A percentile compares a stretch with the other conserved stretches of the same genome.
Conservation (phyloP, 495 filamentous ascomycete species). For the Thozetella sp. region DNA sequence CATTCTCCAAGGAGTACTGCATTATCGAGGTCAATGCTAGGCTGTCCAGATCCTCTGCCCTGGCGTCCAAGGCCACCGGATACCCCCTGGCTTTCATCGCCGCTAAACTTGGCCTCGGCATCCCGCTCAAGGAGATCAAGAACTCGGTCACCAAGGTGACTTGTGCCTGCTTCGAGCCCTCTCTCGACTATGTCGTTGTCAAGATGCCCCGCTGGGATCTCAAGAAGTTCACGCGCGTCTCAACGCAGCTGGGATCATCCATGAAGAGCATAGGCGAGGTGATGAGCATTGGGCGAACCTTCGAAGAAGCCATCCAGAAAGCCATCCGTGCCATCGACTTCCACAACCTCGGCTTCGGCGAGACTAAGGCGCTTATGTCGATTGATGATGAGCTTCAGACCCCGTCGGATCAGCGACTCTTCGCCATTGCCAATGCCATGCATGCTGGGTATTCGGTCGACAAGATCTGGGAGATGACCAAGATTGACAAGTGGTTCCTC, state of each 20-base stretch:
- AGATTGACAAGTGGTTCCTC: constrained; percentile 98
- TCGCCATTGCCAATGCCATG: constrained; percentile 98
- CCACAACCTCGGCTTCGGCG: constrained; percentile 93
- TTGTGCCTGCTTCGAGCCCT: constrained; percentile 98
- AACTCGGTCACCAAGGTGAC: constrained; percentile 97
- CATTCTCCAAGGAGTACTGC: constrained; percentile 95
- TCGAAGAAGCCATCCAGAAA: constrained; percentile 98
- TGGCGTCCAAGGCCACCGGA: constrained; percentile 96
- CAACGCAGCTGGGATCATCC: constrained; percentile 90
- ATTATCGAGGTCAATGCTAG: constrained; percentile 99
- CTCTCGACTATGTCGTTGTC: constrained; percentile 96
- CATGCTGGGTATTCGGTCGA: constrained; percentile 88
- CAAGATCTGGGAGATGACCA: constrained; percentile 96
- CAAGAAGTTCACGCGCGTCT: constrained; percentile 97
- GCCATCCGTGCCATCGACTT: constrained; percentile 94
- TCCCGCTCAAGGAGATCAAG: constrained; percentile 93
- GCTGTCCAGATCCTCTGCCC: constrained; percentile 89
- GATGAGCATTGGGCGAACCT: constrained; percentile 96
- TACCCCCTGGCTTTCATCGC: constrained; percentile 97
- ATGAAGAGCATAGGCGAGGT: constrained; percentile 99
- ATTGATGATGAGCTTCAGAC: constrained; percentile 96
- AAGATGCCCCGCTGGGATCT: constrained; percentile 99
- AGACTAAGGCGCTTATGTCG: constrained; percentile 88
- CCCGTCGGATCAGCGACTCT: constrained; percentile 94
- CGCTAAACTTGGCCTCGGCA: constrained; percentile 91